These are phyloP conservation scores for Clarireedia paspali DNA, from an alignment of 2,329 filamentous ascomycete genomes.

Conservation along the genomic window DNA sequence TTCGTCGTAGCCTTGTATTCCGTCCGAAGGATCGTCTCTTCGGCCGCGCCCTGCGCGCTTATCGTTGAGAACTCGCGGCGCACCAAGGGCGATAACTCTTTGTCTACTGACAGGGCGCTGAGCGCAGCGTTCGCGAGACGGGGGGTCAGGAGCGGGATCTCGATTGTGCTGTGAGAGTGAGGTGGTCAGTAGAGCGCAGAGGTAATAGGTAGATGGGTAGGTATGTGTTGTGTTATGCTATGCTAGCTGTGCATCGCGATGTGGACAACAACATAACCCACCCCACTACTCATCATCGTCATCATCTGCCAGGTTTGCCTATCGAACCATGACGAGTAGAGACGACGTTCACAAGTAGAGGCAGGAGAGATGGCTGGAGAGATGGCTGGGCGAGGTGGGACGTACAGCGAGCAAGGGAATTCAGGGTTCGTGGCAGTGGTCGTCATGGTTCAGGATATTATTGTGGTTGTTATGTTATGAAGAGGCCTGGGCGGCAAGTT, in stretches of 20 bases:
- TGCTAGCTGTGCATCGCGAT: neutral
- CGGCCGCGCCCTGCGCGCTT: slow-evolving; percentile 9
- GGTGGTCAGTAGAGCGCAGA: neutral
- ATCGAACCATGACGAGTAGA: no score
- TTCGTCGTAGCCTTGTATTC: slow-evolving; percentile 81
- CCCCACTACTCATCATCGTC: no score
- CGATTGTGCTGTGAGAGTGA: slow-evolving; percentile 19
- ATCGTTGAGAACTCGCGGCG: slow-evolving; percentile 59
- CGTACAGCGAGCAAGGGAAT: slow-evolving; percentile 59
- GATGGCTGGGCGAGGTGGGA: slow-evolving; percentile 10
- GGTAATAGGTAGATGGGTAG: neutral
- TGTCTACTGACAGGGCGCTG: slow-evolving; percentile 72
- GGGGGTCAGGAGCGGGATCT: slow-evolving; percentile 64
- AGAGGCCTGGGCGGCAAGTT: neutral
- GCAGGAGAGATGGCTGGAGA: neutral
- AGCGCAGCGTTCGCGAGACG: slow-evolving; percentile 72
- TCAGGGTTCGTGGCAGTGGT: slow-evolving; percentile 32
- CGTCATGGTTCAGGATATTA: neutral
- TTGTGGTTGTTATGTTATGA: neutral
- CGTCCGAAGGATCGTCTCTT: slow-evolving; percentile 14
- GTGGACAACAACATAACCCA: no score
- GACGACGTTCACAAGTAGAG: no score
- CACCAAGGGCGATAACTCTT: slow-evolving; percentile 81
- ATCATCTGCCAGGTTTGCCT: no score
- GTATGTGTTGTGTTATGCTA: slow-evolving; percentile 12